Conservation (phyloP, 176 grass and related monocot genomes). For the Pontederia crassipes region DNA sequence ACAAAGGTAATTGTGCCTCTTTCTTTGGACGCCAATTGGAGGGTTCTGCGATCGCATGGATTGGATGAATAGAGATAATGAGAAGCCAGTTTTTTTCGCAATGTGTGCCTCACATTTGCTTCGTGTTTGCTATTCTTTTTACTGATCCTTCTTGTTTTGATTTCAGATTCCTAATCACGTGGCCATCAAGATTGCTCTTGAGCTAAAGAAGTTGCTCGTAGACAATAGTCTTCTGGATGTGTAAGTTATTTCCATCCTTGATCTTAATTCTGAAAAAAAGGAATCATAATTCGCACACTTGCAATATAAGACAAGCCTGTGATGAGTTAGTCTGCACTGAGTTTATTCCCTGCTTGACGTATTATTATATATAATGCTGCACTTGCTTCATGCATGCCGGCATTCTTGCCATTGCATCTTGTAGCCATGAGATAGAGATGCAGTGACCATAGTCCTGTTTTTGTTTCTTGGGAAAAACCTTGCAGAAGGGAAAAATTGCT, state of each 20-base stretch:
- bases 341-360: too few relatives aligned
- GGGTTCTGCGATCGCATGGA: neutral
- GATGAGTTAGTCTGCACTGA: too few relatives aligned
- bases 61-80: neutral
- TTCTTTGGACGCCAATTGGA: neutral
- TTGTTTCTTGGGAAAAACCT: too few relatives aligned
- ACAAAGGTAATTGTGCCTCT: conserved; percentile 45
- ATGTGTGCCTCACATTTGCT: conserved; percentile 3
- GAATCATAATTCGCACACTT: neutral
- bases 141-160: neutral
- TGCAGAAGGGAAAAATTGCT: too few relatives aligned
- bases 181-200: conserved; percentile 91
- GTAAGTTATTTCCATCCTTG: conserved; percentile 30
- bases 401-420: too few relatives aligned
- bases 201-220: conserved; percentile 93
- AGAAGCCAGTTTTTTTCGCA: too few relatives aligned
- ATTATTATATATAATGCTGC: too few relatives aligned
- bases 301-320: too few relatives aligned
- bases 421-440: too few relatives aligned
- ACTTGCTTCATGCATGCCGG: too few relatives aligned
- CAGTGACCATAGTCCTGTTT: too few relatives aligned
- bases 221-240: conserved; percentile 99
- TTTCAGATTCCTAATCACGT: conserved; percentile 97
- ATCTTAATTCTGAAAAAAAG: conserved; percentile 4
- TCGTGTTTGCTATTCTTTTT: neutral